Evolutionary conservation across 257 asterid genomes (phyloP).

Genomic region (Petunia secreta): DNA sequence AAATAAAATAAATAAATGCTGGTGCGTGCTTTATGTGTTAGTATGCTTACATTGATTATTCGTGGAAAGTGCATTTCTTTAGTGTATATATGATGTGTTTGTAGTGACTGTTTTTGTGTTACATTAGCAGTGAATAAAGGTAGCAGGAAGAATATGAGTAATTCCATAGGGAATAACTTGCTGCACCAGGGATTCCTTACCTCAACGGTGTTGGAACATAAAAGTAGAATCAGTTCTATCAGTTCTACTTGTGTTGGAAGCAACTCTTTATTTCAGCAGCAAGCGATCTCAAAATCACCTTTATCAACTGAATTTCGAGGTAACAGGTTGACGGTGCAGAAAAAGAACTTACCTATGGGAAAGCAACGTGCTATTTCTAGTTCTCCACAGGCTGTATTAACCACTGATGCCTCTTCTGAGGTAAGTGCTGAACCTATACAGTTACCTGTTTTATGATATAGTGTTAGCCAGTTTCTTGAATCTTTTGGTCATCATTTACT

Average conservation of each 20-base stretch:
- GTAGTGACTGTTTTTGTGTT: constrained; percentile 30
- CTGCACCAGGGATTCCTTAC: constrained; percentile 69
- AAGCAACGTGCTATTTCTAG: constrained; percentile 45
- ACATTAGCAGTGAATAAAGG: constrained; percentile 11
- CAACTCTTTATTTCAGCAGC: constrained; percentile 62
- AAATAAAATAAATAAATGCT: too few species aligned
- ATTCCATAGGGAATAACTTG: constrained; percentile 76
- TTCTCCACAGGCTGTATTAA: constrained; percentile 64
- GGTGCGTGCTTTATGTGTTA: too few species aligned
- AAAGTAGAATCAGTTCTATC: constrained; percentile 65
- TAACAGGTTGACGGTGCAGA: constrained; percentile 47
- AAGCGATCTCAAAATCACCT: constrained; percentile 67
- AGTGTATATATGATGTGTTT: background rate
- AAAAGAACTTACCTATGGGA: constrained; percentile 57
- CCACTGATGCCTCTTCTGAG: constrained; percentile 62
- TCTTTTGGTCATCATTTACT: constrained; percentile 15
- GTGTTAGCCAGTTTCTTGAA: background rate
- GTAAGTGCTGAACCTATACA: constrained; percentile 39
- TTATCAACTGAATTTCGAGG: constrained; percentile 66
- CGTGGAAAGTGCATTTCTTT: background rate
- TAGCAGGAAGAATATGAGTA: constrained; percentile 58
- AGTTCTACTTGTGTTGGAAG: constrained; percentile 62
- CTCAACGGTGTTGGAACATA: constrained; percentile 57
- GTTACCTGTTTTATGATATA: background rate
- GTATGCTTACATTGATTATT: background rate